Conservation (phyloP, 768 basidiomycete species). For the Rhodotorula taiwanensis region DNA sequence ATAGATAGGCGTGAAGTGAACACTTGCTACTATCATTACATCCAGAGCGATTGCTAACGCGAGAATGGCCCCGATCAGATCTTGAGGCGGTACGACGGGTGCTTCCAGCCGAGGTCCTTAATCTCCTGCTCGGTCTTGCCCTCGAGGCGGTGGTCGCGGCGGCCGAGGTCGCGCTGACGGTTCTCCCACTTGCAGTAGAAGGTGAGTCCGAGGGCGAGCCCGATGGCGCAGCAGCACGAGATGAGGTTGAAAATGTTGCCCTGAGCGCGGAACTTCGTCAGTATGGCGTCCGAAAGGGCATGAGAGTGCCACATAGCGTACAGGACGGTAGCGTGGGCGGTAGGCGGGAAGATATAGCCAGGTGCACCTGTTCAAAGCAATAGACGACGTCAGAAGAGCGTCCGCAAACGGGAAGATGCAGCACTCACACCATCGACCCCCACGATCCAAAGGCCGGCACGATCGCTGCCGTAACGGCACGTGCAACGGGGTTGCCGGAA, state of each 20-base stretch:
- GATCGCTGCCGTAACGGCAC: conserved; percentile 27
- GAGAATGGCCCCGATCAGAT: too few relatives aligned
- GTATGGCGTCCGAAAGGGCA: background rate
- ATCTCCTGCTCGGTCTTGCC: conserved; percentile 35
- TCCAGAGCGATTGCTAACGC: too few relatives aligned
- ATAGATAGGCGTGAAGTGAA: too few relatives aligned
- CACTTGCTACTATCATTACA: too few relatives aligned
- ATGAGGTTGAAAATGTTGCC: conserved; percentile 37
- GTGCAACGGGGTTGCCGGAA: conserved; percentile 6
- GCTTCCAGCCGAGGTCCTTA: conserved; percentile 34
- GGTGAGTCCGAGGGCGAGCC: conserved; percentile 17
- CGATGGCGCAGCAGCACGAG: background rate
- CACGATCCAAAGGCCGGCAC: conserved; percentile 14
- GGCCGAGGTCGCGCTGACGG: conserved; percentile 35
- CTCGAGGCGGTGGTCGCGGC: conserved; percentile 39
- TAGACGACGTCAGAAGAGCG: background rate
- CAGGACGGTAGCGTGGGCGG: conserved; percentile 1
- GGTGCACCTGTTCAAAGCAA: background rate
- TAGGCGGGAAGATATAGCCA: conserved; percentile 29
- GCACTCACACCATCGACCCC: conserved; percentile 20
- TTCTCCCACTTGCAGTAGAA: conserved; percentile 40
- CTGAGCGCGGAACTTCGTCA: background rate
- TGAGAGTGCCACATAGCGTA: too few relatives aligned
- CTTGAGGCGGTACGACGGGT: conserved; percentile 40
- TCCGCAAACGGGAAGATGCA: too few relatives aligned